Evolutionary conservation across 2,329 filamentous ascomycete genomes (phyloP), one percentile per base, ranked within the genome.

Genomic region (Rhexocercosporidium sp.): DNA sequence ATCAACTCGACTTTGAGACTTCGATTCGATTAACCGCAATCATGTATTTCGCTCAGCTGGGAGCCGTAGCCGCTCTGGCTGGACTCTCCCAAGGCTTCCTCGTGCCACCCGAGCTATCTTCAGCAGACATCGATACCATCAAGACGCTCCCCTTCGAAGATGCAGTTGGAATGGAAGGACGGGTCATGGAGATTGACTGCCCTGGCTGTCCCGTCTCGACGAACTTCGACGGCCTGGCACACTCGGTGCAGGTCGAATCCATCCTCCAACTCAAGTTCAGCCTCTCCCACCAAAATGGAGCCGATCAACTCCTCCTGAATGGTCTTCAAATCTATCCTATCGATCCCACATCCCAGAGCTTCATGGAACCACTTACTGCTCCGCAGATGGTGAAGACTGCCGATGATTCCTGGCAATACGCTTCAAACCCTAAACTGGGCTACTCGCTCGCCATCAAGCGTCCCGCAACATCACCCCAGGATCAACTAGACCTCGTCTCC

Each of bases 261-360:
- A 62, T 70, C 12, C 78, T 90, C 65, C 79, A 83, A 70, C 79
- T 91, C 46, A 81, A 85, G 72, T 86, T 91, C 73, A 79, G 76
- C 66, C 76, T 91, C 69, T 81, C 85, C 18, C 79, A 82, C 67
- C 78, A 79, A 34, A 70, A 64, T 20, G 79, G 79, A 57, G 74
- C 75, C 66, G 82, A 85, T 69, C 80, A 79, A 49, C 79, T 92
- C 29, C 74, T 86, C 44, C 73, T 91, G 66, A 90, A 91, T 77
- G 86, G 84, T 66, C 84, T 85, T 68, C 84, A 87, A 72, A 80
- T 91, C 20, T 91, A 88, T 77, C 85, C 70, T 79, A 85, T 74
- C 80, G 70, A 75, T 59, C 64, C 69, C 6, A 31, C 39, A 6
- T 59, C 72, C 3, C 60, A 62, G 9, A 49, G 62, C 14, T 79